Evolutionary conservation across 352 stramenopile genomes (phyloP).

Genomic region (Globisporangium nagaii): DNA sequence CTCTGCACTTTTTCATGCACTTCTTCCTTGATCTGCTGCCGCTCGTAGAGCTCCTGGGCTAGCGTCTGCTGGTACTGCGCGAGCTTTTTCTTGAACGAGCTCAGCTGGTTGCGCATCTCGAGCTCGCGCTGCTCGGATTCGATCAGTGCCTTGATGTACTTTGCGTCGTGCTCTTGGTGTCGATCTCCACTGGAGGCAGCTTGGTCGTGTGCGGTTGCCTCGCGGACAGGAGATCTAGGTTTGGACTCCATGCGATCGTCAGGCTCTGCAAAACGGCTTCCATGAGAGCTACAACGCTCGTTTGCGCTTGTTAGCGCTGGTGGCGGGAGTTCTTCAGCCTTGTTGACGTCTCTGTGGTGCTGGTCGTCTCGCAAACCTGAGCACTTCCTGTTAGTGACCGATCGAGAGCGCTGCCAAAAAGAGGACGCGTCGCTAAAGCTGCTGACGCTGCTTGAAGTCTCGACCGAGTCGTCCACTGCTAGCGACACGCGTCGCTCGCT

Average conservation of each 20-base stretch:
- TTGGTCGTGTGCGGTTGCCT: no score
- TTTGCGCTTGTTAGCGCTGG: neutral
- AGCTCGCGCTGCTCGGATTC: constrained; percentile 73
- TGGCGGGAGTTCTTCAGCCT: neutral
- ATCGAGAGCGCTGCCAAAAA: constrained; percentile 3
- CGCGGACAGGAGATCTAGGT: neutral
- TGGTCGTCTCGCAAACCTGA: neutral
- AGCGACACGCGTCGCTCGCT: neutral
- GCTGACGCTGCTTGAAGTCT: constrained; percentile 11
- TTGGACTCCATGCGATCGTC: neutral
- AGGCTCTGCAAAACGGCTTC: neutral
- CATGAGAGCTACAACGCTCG: no score
- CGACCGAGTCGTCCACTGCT: constrained; percentile 3
- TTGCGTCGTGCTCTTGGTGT: constrained; percentile 58
- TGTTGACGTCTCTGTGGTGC: neutral
- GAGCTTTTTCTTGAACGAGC: constrained; percentile 36
- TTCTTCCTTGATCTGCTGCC: constrained; percentile 50
- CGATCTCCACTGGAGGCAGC: neutral
- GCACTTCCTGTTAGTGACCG: neutral
- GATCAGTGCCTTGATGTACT: constrained; percentile 74
- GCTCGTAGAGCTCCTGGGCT: constrained; percentile 33
- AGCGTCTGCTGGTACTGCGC: constrained; percentile 33
- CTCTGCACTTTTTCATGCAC: constrained; percentile 30
- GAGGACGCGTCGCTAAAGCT: constrained; percentile 9
- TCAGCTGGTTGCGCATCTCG: constrained; percentile 50